Evolutionary conservation across 148 eudicot genomes (phyloP).

Genomic region (Silene uniflora): DNA sequence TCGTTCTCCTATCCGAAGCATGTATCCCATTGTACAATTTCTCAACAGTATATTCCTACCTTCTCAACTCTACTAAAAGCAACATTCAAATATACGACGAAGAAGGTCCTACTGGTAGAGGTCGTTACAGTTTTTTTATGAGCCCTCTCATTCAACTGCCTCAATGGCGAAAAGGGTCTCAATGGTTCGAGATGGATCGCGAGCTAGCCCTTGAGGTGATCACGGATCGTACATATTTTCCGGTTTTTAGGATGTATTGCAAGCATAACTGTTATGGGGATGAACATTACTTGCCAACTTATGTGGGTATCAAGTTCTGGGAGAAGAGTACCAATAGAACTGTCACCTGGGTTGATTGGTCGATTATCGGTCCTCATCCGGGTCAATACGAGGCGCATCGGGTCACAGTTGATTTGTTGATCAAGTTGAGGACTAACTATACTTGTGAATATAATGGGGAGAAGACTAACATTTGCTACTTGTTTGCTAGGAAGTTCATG

Average conservation of each 20-base stretch:
- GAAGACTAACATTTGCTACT: slow-evolving; percentile 28
- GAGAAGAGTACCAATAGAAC: slow-evolving; percentile 39
- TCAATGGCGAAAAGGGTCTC: slow-evolving; percentile 23
- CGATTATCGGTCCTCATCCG: slow-evolving; percentile 59
- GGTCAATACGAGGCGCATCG: slow-evolving; percentile 21
- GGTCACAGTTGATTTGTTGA: slow-evolving; percentile 31
- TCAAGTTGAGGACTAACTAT: slow-evolving; percentile 25
- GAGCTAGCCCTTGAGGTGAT: slow-evolving; percentile 12
- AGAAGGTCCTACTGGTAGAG: not conserved
- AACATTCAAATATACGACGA: slow-evolving; percentile 7
- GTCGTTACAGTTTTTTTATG: not conserved
- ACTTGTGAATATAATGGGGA: slow-evolving; percentile 42
- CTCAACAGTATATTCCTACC: slow-evolving; percentile 17
- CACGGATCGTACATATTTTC: slow-evolving; percentile 8
- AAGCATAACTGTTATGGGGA: slow-evolving; percentile 48
- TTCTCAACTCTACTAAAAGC: not conserved
- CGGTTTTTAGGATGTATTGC: slow-evolving; percentile 14
- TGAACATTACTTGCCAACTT: slow-evolving; percentile 70
- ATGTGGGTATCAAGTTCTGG: slow-evolving; percentile 33
- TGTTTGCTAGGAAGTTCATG: slow-evolving; percentile 55
- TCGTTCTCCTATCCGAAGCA: slow-evolving; percentile 21
- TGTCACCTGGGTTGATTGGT: slow-evolving; percentile 71
- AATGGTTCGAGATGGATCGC: slow-evolving; percentile 19
- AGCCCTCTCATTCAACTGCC: slow-evolving; percentile 1
- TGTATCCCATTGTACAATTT: slow-evolving; percentile 21